phyloP scores from a whole-genome alignment of 1,284 basidiomycete species.

The Trichosporon inkin region DNA sequence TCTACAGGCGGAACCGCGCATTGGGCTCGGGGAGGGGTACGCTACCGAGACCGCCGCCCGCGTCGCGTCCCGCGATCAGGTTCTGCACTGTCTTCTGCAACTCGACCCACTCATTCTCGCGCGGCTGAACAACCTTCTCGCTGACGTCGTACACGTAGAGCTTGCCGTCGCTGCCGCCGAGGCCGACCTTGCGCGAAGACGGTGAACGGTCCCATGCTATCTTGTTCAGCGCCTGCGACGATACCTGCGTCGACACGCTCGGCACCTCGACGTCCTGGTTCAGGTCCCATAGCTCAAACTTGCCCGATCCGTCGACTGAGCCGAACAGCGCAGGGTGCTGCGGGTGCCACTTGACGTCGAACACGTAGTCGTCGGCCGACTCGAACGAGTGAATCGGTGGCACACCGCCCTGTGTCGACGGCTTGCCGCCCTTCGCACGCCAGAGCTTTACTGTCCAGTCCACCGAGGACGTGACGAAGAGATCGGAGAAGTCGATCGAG shows the following conservation, averaged over 20 bases:
- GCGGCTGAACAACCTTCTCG: slow-evolving; percentile 69
- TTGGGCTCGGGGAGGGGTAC: background rate
- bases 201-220: slow-evolving; percentile 84
- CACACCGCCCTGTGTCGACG: slow-evolving; percentile 48
- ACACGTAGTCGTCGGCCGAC: slow-evolving; percentile 97
- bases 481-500: slow-evolving; percentile 87
- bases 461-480: slow-evolving; percentile 85
- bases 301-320: slow-evolving; percentile 86
- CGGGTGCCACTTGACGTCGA: slow-evolving; percentile 97
- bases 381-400: slow-evolving; percentile 84
- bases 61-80: slow-evolving; percentile 22
- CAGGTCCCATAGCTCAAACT: slow-evolving; percentile 95
- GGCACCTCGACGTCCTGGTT: slow-evolving; percentile 79
- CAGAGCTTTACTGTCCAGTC: slow-evolving; percentile 97
- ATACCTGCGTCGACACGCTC: slow-evolving; percentile 44
- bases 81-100: slow-evolving; percentile 68
- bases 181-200: slow-evolving; percentile 67
- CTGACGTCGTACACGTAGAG: slow-evolving; percentile 92
- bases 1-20: slow-evolving; percentile 1
- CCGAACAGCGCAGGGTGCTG: slow-evolving; percentile 90
- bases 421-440: slow-evolving; percentile 59
- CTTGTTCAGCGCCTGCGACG: slow-evolving; percentile 85
- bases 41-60: slow-evolving; percentile 4
- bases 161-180: slow-evolving; percentile 87
- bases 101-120: slow-evolving; percentile 84